Conservation (phyloP, 2,329 filamentous ascomycete species). For the Phialocephala sp. region DNA sequence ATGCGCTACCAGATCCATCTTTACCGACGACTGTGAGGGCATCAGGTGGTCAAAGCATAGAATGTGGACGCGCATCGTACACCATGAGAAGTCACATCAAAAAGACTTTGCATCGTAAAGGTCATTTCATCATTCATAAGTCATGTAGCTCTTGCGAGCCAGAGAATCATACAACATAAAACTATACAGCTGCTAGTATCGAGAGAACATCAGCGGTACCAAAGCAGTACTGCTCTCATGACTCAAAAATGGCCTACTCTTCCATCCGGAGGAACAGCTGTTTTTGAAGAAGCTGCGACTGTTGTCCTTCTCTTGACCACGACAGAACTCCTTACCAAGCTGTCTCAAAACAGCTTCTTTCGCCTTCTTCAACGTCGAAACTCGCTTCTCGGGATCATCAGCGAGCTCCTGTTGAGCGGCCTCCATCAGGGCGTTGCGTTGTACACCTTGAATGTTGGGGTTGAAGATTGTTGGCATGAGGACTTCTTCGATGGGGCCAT, state of each 20-base stretch:
- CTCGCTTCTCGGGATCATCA: constrained; percentile 60
- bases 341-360: constrained; percentile 66
- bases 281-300: constrained; percentile 37
- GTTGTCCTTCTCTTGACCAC: constrained; percentile 33
- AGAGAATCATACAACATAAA: constrained; percentile 11
- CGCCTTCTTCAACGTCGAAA: constrained; percentile 61
- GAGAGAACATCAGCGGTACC: constrained; percentile 66
- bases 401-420: constrained; percentile 60
- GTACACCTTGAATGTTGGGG: constrained; percentile 59
- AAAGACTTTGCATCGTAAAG: constrained; percentile 16
- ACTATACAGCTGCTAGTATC: constrained; percentile 36
- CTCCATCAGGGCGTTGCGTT: constrained; percentile 63
- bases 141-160: constrained; percentile 18
- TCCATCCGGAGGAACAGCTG: constrained; percentile 34
- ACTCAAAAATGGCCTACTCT: constrained; percentile 32
- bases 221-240: constrained; percentile 58
- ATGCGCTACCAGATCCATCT: constrained; percentile 95
- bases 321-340: constrained; percentile 58
- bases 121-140: constrained; percentile 37
- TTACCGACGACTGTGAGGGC: constrained; percentile 57
- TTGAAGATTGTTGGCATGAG: constrained; percentile 63
- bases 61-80: background rate
- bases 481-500: constrained; percentile 41
- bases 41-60: background rate
- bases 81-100: background rate